These are phyloP conservation scores for Paraglomus brasilianum DNA, from an alignment of 192 early-diverging fungal species.

Conservation along the genomic window DNA sequence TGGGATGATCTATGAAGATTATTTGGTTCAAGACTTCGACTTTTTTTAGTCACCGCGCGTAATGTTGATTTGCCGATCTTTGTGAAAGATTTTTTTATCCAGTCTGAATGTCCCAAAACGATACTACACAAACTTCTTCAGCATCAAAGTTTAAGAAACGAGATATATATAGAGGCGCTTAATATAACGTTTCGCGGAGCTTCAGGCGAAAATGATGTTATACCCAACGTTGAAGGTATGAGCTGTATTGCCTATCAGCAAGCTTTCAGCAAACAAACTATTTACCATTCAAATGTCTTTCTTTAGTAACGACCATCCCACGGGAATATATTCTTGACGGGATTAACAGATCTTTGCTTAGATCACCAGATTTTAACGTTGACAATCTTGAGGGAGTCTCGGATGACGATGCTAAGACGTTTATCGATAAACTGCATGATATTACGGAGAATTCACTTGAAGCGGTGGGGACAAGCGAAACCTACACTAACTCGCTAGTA, in stretches of 20 bases:
- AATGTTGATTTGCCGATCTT: too few species aligned
- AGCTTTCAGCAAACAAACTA: background rate
- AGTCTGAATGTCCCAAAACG: too few species aligned
- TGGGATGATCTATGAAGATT: too few species aligned
- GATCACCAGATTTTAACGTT: background rate
- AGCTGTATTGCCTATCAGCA: background rate
- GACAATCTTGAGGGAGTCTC: constrained; percentile 1
- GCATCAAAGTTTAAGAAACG: background rate
- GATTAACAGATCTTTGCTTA: background rate
- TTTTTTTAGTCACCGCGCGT: too few species aligned
- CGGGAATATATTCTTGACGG: background rate
- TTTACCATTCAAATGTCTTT: background rate
- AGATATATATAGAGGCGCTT: background rate
- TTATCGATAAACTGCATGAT: constrained; percentile 16
- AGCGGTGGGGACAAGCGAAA: constrained; percentile 15
- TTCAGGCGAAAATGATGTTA: constrained; percentile 19
- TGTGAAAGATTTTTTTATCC: too few species aligned
- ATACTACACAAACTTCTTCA: too few species aligned
- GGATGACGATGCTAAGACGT: constrained; percentile 10
- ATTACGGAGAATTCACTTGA: background rate
- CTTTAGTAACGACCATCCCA: background rate
- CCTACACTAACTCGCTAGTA: constrained; percentile 3
- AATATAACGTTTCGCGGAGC: background rate
- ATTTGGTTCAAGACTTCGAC: too few species aligned
- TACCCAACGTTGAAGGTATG: constrained; percentile 18